phyloP scores from a whole-genome alignment of 2,329 filamentous ascomycete genomes.

The Aaosphaeria pasadenensis region DNA sequence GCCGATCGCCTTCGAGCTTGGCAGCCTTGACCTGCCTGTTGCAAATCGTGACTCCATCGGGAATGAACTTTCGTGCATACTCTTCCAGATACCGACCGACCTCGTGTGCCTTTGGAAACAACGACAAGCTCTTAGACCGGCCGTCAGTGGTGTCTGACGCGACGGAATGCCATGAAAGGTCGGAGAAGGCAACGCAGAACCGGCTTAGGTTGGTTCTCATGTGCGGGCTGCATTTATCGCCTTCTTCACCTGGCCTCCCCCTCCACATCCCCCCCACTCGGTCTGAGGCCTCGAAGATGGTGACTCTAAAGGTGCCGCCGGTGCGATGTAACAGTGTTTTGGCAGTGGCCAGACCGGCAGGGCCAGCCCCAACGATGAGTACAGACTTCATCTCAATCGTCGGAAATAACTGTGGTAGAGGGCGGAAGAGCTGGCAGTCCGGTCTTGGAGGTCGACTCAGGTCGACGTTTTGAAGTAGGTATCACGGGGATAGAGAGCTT shows the following conservation, averaged over 20 bases:
- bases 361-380: slow-evolving; percentile 44
- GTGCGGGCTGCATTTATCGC: slow-evolving; percentile 61
- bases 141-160: slow-evolving; percentile 12
- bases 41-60: slow-evolving; percentile 49
- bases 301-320: slow-evolving; percentile 59
- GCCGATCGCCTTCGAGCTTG: slow-evolving; percentile 6
- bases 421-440: no score
- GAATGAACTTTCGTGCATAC: slow-evolving; percentile 61
- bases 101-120: slow-evolving; percentile 75
- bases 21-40: slow-evolving; percentile 38
- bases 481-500: no score
- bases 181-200: slow-evolving; percentile 64
- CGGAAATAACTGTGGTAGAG: no score
- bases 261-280: slow-evolving; percentile 80
- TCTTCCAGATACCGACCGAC: slow-evolving; percentile 68
- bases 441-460: no score
- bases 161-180: slow-evolving; percentile 65
- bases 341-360: slow-evolving; percentile 44
- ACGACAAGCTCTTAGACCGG: slow-evolving; percentile 43
- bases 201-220: slow-evolving; percentile 69
- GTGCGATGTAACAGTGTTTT: slow-evolving; percentile 65
- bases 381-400: slow-evolving; percentile 23
- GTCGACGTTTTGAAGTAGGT: no score
- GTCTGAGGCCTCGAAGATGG: slow-evolving; percentile 64
- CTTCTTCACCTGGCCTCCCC: slow-evolving; percentile 37